Percentiles rank a stretch among this genome's conserved stretches.
These are phyloP conservation scores for Porphyridium purpureum DNA, from an alignment of 23 red algal species.

Conservation along the genomic window DNA sequence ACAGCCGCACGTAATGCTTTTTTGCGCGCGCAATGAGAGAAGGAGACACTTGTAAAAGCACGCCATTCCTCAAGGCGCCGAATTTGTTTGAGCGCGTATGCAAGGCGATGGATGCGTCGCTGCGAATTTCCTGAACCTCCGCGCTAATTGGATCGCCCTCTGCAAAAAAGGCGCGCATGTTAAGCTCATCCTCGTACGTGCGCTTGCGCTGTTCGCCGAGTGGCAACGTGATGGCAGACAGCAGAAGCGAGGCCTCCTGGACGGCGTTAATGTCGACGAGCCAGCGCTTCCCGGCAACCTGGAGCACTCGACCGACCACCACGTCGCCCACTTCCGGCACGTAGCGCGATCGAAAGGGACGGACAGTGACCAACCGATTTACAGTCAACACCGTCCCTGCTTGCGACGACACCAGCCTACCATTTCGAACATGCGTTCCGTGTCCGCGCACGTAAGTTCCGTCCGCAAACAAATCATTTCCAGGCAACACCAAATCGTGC, in stretches of 20 bases:
- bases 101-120: slow-evolving; percentile 68
- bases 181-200: slow-evolving; percentile 80
- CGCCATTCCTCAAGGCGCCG: slow-evolving; percentile 35
- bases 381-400: slow-evolving; percentile 2
- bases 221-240: slow-evolving; percentile 76
- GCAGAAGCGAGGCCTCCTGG: slow-evolving; percentile 51
- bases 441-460: not conserved
- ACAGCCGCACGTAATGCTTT: slow-evolving; percentile 51
- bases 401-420: not conserved
- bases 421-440: not conserved
- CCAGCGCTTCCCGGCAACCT: slow-evolving; percentile 52
- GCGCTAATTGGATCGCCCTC: slow-evolving; percentile 81
- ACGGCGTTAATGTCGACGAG: slow-evolving; percentile 58
- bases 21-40: slow-evolving; percentile 65
- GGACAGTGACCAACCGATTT: slow-evolving; percentile 86
- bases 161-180: slow-evolving; percentile 76
- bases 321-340: slow-evolving; percentile 90
- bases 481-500: not conserved
- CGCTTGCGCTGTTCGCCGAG: slow-evolving; percentile 75
- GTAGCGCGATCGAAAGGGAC: slow-evolving; percentile 62
- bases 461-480: not conserved
- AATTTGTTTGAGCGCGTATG: slow-evolving; percentile 70
- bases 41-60: slow-evolving; percentile 50
- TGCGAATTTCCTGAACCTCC: slow-evolving; percentile 78
- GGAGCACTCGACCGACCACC: slow-evolving; percentile 70